Evolutionary conservation across 208 protist genomes (phyloP).

Genomic region (Crithidia expoeki): DNA sequence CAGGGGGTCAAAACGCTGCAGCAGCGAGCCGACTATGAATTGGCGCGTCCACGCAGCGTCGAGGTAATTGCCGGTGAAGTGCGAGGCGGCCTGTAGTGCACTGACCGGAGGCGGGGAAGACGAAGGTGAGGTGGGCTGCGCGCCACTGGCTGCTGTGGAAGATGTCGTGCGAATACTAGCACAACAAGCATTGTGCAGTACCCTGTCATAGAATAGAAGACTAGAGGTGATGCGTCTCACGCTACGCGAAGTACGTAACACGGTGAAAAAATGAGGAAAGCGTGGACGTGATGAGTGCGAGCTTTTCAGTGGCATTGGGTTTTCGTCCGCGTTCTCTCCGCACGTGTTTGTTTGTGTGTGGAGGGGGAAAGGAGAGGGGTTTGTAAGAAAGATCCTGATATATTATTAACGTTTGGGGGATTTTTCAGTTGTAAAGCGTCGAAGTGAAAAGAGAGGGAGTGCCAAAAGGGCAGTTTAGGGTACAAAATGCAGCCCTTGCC

Average conservation of each 20-base stretch:
- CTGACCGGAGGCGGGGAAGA: neutral
- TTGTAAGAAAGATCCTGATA: neutral
- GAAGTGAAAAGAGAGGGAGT: no score
- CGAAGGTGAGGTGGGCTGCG: neutral
- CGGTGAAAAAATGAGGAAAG: no score
- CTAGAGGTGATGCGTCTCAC: neutral
- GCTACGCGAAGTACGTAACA: no score
- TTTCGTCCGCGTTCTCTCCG: no score
- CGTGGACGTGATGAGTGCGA: no score
- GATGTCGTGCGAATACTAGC: neutral
- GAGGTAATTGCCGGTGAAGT: slow-evolving; percentile 75
- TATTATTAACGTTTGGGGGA: no score
- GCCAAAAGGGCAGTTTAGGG: no score
- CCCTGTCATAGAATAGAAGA: neutral
- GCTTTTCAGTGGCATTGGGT: no score
- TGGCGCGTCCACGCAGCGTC: slow-evolving; percentile 66
- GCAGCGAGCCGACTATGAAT: slow-evolving; percentile 81
- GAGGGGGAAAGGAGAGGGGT: neutral
- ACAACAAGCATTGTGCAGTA: neutral
- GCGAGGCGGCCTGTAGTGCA: slow-evolving; percentile 25
- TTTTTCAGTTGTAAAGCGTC: no score
- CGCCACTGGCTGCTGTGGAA: neutral
- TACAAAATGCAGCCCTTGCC: no score
- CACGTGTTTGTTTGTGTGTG: neutral
- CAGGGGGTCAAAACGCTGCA: slow-evolving; percentile 69